These are phyloP conservation scores for Daldinia caldariorum DNA, from an alignment of 495 filamentous ascomycete genomes.

Conservation along the genomic window DNA sequence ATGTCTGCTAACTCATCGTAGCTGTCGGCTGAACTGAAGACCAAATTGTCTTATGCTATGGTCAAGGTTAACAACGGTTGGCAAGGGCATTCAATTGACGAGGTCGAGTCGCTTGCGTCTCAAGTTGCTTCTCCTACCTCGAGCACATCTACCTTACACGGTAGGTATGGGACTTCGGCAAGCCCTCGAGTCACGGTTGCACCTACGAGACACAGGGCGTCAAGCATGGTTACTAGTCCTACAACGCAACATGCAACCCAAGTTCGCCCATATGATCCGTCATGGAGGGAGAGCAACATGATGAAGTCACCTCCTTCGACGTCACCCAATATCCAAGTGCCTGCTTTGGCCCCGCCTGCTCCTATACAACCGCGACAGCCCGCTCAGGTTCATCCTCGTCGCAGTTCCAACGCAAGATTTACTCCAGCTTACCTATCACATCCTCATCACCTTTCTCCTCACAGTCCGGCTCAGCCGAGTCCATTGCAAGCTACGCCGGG, in stretches of 20 bases:
- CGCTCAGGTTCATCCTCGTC: conserved; percentile 45
- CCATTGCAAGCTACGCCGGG: conserved; percentile 46
- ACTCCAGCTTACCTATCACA: conserved; percentile 53
- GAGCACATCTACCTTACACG: conserved; percentile 61
- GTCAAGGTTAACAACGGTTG: conserved; percentile 89
- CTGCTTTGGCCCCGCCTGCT: conserved; percentile 66
- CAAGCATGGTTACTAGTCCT: conserved; percentile 51
- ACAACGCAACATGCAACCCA: conserved; percentile 38
- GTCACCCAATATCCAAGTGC: conserved; percentile 41
- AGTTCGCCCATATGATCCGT: conserved; percentile 54
- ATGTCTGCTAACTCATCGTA: conserved; percentile 51
- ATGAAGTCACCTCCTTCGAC: conserved; percentile 36
- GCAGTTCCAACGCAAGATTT: conserved; percentile 52
- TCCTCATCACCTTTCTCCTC: conserved; percentile 51
- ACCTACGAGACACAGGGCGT: conserved; percentile 48
- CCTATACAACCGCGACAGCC: conserved; percentile 63
- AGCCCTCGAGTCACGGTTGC: conserved; percentile 54
- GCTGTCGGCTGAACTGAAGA: conserved; percentile 79
- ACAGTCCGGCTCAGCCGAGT: conserved; percentile 54
- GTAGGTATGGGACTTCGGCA: conserved; percentile 58
- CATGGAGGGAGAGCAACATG: conserved; percentile 53
- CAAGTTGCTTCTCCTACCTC: conserved; percentile 68
- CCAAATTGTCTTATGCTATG: conserved; percentile 87
- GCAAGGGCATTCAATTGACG: conserved; percentile 73
- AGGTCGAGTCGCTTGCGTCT: conserved; percentile 74